Base-by-base conservation (phyloP, 2,329 filamentous ascomycete genomes). In the Xylariaceae sp. region DNA sequence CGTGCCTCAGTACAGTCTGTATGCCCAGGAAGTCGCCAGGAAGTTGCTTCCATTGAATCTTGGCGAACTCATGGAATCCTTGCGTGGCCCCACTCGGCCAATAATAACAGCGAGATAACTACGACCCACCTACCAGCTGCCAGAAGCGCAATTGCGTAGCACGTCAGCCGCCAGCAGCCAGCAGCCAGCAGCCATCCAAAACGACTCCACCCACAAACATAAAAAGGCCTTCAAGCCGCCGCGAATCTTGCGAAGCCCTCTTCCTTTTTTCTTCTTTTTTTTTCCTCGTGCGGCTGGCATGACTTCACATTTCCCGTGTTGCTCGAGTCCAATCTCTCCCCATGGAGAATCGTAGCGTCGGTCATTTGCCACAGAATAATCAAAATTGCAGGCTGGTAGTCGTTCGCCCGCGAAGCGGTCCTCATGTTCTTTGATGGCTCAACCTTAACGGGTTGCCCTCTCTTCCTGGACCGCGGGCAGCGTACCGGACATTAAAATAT, bases 231-330 rank as follows among this genome's bases (percentile, higher is more conserved):
- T 52, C 26, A 8, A 19, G 6, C 19, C 19, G 12, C 29, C 37
- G 50, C 37, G 34, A 6, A 39, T 26, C 41, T 47, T 55, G 51
- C 19, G 19, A 19, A 19, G 19, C 56, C 41, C 34, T 12, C 26
- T 11, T 29, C 19, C 40, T 54, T 19, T 60, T 54, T 58, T 60
- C 45, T 39, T 67, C 68, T 65, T 72, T 69, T 75, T 82, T 81
- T 78, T 75, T 75, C 83, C 80, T 89, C 78, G 86, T 91, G 87
- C 87, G 87, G 87, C 86, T 76, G 84, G 84, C 83, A 85, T 83
- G 79, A 85, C 80, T 74, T 70, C 74, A 79, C 76, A 74, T 81
- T 81, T 80, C 83, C 86, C 86, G 84, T 88, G 86, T 91, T 91
- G 86, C 87, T 87, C 85, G 81, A 78, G 78, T 85, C 76, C 69